Percentiles rank a stretch among this genome's conserved stretches.
These are phyloP conservation scores for Globisporangium uncinulatum DNA, from an alignment of 352 stramenopile species.

Conservation along the genomic window DNA sequence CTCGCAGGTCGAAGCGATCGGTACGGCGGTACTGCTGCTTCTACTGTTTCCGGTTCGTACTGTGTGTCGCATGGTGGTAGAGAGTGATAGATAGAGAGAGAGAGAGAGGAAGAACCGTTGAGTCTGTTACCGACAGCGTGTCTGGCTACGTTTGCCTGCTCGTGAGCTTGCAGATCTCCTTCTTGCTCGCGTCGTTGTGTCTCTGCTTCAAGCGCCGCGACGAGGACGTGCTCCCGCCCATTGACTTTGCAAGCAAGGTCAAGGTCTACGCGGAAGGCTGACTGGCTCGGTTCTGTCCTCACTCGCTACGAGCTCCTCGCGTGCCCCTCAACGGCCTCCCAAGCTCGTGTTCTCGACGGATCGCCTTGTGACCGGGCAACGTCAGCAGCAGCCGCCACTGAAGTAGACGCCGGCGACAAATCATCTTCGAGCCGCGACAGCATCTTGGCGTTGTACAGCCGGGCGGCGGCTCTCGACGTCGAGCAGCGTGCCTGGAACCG, in stretches of 20 bases:
- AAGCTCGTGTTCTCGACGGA: conserved; percentile 1
- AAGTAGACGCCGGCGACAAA: neutral
- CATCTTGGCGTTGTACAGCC: conserved; percentile 25
- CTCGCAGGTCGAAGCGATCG: conserved; percentile 38
- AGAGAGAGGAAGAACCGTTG: neutral
- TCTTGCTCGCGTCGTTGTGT: conserved; percentile 43
- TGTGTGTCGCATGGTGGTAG: no score
- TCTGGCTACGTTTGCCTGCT: neutral
- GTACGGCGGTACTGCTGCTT: conserved; percentile 24
- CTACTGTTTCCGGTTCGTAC: conserved; percentile 43
- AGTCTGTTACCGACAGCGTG: neutral
- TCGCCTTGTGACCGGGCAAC: neutral
- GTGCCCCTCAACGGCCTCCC: conserved; percentile 1
- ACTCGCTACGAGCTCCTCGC: neutral
- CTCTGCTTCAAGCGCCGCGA: conserved; percentile 72
- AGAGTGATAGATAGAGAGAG: neutral
- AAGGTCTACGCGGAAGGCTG: conserved; percentile 31
- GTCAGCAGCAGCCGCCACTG: neutral
- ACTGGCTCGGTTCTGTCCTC: neutral
- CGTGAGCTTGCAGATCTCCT: conserved; percentile 25
- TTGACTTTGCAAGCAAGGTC: conserved; percentile 54
- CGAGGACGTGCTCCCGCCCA: conserved; percentile 52
- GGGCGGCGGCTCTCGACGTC: conserved; percentile 23
- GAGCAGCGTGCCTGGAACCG: conserved; percentile 33
- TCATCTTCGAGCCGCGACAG: neutral